Percentiles rank a stretch among this genome's conserved stretches.
These are phyloP conservation scores for Lactifluus pinguis DNA, from an alignment of 768 basidiomycete species.

Conservation along the genomic window DNA sequence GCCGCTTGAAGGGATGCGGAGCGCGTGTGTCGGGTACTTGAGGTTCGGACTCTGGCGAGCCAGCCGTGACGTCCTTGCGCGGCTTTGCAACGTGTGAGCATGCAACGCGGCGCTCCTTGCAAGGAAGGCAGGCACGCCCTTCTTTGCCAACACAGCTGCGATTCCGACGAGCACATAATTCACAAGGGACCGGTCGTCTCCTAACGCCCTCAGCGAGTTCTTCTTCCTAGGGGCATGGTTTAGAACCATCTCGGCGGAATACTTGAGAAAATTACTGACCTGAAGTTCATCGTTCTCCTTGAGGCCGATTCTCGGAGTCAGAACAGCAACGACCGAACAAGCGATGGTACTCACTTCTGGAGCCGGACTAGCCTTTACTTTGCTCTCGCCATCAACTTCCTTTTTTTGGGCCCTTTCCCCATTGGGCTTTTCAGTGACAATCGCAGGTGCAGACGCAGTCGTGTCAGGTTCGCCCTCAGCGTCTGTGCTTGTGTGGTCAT, in stretches of 20 bases:
- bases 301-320: background rate
- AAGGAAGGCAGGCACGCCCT: slow-evolving; percentile 14
- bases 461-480: slow-evolving; percentile 16
- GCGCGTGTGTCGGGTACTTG: slow-evolving; percentile 3
- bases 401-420: background rate
- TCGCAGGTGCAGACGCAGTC: slow-evolving; percentile 1
- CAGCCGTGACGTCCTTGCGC: slow-evolving; percentile 11
- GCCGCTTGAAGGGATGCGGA: slow-evolving; percentile 2
- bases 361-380: slow-evolving; percentile 2
- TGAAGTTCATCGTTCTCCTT: slow-evolving; percentile 16
- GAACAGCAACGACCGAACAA: background rate
- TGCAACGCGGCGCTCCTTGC: slow-evolving; percentile 18
- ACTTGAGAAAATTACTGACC: background rate
- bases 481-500: slow-evolving; percentile 12
- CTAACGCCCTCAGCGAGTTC: slow-evolving; percentile 15
- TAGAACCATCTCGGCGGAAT: background rate
- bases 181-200: slow-evolving; percentile 13
- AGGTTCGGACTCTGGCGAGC: slow-evolving; percentile 10
- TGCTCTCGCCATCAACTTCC: slow-evolving; percentile 1
- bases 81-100: slow-evolving; percentile 17
- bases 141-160: slow-evolving; percentile 15
- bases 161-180: slow-evolving; percentile 8
- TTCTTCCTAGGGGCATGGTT: background rate
- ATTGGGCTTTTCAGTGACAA: slow-evolving; percentile 3
- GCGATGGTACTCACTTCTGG: slow-evolving; percentile 5